These are phyloP conservation scores for Kwoniella bestiolae DNA, from an alignment of 768 basidiomycete species.

Conservation along the genomic window DNA sequence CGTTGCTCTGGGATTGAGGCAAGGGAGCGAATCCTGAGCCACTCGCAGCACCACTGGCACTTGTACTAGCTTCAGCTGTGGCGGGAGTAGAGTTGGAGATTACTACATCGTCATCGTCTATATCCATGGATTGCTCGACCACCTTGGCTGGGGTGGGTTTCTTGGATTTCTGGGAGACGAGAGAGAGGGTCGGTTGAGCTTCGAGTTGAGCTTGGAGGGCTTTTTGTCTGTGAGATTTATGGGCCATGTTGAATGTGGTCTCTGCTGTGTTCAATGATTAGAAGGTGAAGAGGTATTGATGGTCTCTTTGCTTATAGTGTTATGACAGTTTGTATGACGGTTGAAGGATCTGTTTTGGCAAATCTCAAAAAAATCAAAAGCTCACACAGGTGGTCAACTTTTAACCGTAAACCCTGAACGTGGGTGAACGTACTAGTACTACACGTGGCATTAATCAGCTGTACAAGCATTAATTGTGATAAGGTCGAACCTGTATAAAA, in stretches of 20 bases:
- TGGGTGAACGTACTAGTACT: too few relatives aligned
- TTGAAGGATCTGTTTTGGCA: not conserved
- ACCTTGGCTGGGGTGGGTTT: slow-evolving; percentile 21
- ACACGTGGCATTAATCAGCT: slow-evolving; percentile 3
- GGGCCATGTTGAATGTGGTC: slow-evolving; percentile 41
- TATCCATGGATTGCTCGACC: slow-evolving; percentile 20
- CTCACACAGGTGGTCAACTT: slow-evolving; percentile 8
- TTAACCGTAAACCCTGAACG: not conserved
- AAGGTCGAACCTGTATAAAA: not conserved
- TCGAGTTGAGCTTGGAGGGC: slow-evolving; percentile 56
- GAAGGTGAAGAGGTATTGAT: not conserved
- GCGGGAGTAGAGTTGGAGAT: slow-evolving; percentile 59
- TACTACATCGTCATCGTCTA: slow-evolving; percentile 62
- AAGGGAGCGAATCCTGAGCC: slow-evolving; percentile 71
- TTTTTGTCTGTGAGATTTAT: slow-evolving; percentile 57
- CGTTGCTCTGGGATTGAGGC: slow-evolving; percentile 63
- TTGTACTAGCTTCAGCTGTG: slow-evolving; percentile 2
- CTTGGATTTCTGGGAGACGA: slow-evolving; percentile 41
- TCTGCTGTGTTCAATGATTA: not conserved
- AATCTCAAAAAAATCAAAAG: not conserved
- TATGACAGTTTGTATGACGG: not conserved
- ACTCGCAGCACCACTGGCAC: slow-evolving; percentile 49
- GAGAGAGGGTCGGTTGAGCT: slow-evolving; percentile 48
- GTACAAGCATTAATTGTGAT: not conserved
- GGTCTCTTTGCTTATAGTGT: not conserved